Conservation (phyloP, 23 red algal genomes). For the Chondrus crispus region DNA sequence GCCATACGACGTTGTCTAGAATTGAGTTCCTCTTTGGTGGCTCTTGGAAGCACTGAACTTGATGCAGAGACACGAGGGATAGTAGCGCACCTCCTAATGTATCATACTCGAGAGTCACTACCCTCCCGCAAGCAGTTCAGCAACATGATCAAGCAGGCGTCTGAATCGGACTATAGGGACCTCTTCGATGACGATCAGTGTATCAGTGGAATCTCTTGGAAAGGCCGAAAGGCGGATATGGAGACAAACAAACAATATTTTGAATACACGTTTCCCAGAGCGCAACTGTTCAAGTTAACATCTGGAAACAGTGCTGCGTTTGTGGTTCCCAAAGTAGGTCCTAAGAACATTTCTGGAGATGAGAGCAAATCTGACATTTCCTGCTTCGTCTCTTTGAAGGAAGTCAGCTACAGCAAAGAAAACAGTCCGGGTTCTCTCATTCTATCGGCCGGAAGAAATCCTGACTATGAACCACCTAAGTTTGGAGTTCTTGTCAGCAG, state of each 20-base stretch:
- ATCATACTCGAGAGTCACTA: constrained; percentile 51
- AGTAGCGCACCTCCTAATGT: constrained; percentile 53
- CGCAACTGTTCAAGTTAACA: constrained; percentile 9
- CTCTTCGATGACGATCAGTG: constrained; percentile 60
- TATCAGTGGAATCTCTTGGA: constrained; percentile 10
- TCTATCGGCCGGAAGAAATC: not conserved
- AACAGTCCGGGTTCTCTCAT: not conserved
- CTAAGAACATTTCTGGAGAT: not conserved
- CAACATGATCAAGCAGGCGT: constrained; percentile 39
- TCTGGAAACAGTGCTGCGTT: constrained; percentile 54
- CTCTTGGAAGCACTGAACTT: not conserved
- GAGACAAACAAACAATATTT: not conserved
- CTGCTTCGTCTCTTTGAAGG: constrained; percentile 2
- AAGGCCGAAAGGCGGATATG: not conserved
- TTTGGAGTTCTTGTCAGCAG: constrained; percentile 33
- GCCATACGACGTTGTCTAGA: constrained; percentile 42
- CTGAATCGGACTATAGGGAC: not conserved
- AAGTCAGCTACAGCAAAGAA: not conserved
- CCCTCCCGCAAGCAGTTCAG: constrained; percentile 50
- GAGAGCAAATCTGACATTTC: not conserved
- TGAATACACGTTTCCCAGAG: constrained; percentile 15
- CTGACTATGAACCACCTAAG: not conserved
- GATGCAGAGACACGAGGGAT: not conserved
- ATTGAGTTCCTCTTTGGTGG: constrained; percentile 34
- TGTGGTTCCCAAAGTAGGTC: not conserved